These are phyloP conservation scores for Corymbia citriodora DNA, from an alignment of 441 rosid genomes.

Conservation along the genomic window DNA sequence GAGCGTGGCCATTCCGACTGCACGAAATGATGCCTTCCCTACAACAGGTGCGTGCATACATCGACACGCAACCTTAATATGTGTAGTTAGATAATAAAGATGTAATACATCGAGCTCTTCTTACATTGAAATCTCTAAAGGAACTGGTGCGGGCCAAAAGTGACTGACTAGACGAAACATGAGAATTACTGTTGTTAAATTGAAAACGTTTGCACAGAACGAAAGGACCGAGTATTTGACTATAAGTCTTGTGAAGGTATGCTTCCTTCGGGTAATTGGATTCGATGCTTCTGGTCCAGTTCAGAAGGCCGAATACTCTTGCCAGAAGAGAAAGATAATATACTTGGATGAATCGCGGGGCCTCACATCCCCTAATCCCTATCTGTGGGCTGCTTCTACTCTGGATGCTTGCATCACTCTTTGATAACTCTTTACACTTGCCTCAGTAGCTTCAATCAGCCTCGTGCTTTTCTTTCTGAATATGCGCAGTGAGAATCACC, in stretches of 20 bases:
- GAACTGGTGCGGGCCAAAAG: neutral
- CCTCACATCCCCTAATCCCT: neutral
- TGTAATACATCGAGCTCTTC: neutral
- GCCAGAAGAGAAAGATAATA: too few relatives aligned
- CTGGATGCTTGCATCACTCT: neutral
- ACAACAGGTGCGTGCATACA: neutral
- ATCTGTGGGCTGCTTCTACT: neutral
- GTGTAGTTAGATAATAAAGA: neutral
- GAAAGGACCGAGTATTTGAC: neutral
- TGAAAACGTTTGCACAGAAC: neutral
- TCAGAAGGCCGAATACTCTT: neutral
- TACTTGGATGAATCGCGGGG: neutral
- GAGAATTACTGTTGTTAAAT: neutral
- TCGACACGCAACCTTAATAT: neutral
- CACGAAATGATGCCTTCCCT: neutral
- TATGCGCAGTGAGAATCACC: neutral
- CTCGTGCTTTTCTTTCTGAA: neutral
- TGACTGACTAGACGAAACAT: neutral
- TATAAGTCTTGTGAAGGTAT: neutral
- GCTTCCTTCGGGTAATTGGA: neutral
- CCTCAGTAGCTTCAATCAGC: neutral
- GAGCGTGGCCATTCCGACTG: neutral
- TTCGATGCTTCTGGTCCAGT: neutral
- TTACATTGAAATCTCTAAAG: neutral
- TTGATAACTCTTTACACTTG: neutral